phyloP scores from a whole-genome alignment of 768 basidiomycete genomes.

The Pleurotus platypus region DNA sequence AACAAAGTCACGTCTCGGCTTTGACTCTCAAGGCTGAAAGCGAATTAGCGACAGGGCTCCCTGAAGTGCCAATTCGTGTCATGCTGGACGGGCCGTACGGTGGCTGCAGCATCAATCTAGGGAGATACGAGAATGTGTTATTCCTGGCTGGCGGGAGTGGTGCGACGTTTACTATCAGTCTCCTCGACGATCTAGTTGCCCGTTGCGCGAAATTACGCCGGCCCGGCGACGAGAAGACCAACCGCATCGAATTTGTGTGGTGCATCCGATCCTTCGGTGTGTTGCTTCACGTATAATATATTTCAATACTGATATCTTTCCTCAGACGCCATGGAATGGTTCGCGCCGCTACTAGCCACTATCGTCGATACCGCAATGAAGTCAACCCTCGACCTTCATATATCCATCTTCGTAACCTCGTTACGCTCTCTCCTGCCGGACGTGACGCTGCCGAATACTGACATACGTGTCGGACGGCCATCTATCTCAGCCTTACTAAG shows the following conservation, averaged over 20 bases:
- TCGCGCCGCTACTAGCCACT: conserved; percentile 34
- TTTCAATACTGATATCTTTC: background rate
- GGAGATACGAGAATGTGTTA: conserved; percentile 64
- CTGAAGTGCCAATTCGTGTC: conserved; percentile 50
- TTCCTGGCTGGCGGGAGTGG: conserved; percentile 85
- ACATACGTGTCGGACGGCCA: conserved; percentile 48
- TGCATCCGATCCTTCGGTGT: conserved; percentile 70
- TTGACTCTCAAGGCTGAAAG: conserved; percentile 8
- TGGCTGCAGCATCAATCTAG: conserved; percentile 69
- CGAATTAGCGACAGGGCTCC: background rate
- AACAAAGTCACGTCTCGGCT: conserved; percentile 12
- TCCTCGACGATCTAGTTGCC: conserved; percentile 81
- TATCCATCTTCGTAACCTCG: conserved; percentile 76
- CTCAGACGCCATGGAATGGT: conserved; percentile 38
- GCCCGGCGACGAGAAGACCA: conserved; percentile 47
- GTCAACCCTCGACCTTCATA: conserved; percentile 58
- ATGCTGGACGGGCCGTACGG: conserved; percentile 90
- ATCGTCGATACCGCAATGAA: conserved; percentile 30
- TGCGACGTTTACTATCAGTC: conserved; percentile 75
- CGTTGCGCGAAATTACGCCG: conserved; percentile 48
- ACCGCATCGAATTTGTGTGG: conserved; percentile 78
- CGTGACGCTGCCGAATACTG: conserved; percentile 62
- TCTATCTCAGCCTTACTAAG: conserved; percentile 42
- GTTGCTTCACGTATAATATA: background rate
- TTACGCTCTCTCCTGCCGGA: conserved; percentile 65